phyloP scores from a whole-genome alignment of 139 green algal species.

The Auxenochlorella pyrenoidosa region DNA sequence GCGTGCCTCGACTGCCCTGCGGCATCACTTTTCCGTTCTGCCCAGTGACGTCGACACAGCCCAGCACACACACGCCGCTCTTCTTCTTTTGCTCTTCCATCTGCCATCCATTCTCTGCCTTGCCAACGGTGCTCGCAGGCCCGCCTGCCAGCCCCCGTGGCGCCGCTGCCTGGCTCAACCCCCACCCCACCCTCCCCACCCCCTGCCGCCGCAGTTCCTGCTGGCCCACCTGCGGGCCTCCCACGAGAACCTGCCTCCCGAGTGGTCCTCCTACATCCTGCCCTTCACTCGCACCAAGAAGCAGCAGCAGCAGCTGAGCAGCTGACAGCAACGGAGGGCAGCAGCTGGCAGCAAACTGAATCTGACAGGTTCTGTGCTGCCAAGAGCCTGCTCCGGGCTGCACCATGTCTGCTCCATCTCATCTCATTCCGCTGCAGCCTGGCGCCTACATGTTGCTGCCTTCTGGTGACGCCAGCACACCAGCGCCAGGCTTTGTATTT shows the following conservation, averaged over 20 bases:
- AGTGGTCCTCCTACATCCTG: constrained; percentile 31
- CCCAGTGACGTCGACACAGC: too few species aligned
- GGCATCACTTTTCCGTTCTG: too few species aligned
- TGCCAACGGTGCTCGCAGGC: too few species aligned
- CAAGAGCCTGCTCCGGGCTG: background rate
- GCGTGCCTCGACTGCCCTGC: too few species aligned
- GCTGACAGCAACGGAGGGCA: background rate
- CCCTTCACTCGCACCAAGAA: constrained; percentile 13
- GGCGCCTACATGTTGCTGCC: background rate
- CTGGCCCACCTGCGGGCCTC: constrained; percentile 5
- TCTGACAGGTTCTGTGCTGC: background rate
- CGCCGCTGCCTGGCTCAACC: background rate
- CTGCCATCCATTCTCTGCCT: too few species aligned
- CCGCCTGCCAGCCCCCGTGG: background rate
- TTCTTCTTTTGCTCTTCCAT: too few species aligned
- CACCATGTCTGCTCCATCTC: background rate
- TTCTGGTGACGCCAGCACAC: too few species aligned
- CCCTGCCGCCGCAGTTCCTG: background rate
- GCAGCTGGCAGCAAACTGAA: background rate
- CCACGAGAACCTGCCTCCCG: background rate
- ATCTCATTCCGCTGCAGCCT: background rate
- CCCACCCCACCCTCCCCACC: too few species aligned
- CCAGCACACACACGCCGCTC: too few species aligned
- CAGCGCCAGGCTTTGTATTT: constrained; percentile 12
- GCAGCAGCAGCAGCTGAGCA: background rate